Base-by-base conservation (phyloP, 1,284 basidiomycete genomes). In the Heterobasidion irregulare region DNA sequence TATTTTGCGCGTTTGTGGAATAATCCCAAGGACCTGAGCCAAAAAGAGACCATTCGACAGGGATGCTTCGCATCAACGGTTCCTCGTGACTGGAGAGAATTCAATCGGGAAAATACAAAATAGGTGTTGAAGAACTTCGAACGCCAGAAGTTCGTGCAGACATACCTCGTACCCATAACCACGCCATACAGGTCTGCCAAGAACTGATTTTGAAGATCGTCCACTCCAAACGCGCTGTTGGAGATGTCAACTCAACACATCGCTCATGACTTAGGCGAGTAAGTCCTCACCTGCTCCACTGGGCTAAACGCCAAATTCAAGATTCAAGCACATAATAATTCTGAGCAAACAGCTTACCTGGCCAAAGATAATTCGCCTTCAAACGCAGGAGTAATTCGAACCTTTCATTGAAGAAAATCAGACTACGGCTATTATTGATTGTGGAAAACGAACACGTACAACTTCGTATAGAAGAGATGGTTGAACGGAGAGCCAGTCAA, bases 341-440 rank as follows among this genome's bases (percentile, higher is more conserved):
- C 26, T 6, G 26, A 26, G 26, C 26, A 26, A 26, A 26, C 4
- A 6, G 3, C 70, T 19, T 60, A 74, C 74, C 78, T 16, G 82
- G 82, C 84, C 85, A 88, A 18, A 87, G 67, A 64, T 84, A 83
- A 68, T 89, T 89, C 10, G 75, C 84, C 62, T 84, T 86, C 58
- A 89, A 65, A 9, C 86, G 75, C 47, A 89, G 70, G 43, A 89
- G 70, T 47, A 89, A 68, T 65, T 89, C 86, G 56, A 82, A 85
- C 47, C 82, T 82, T 53, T 3, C 33, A 18, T 26, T 4, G 26
- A 26, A 26, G 26, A 26, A 26, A 26, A 26, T 26, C 4, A 26
- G 26, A 26, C 6, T 26, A 26, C 26, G 26, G 6, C 26, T 26
- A 4, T 26, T 5, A 26, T 26, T 6, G 4, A 5, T 26, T 26